Conservation (phyloP, 2,329 filamentous ascomycete species). For the Penicillium sp. region DNA sequence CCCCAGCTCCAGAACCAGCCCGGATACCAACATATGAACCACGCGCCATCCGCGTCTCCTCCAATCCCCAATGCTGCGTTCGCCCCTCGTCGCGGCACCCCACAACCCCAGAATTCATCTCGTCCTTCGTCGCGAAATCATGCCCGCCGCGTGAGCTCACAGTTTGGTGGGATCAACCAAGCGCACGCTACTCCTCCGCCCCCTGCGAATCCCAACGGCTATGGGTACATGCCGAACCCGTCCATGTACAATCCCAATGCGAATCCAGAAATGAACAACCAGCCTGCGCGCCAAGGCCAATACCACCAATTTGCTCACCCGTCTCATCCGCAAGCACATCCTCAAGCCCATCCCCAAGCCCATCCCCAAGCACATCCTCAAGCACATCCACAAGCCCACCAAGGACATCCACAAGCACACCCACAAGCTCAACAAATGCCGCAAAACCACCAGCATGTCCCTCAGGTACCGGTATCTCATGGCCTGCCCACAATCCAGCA, state of each 20-base stretch:
- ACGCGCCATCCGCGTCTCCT: constrained; percentile 83
- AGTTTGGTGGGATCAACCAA: constrained; percentile 60
- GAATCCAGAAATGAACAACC: constrained; percentile 44
- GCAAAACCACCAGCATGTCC: constrained; percentile 35
- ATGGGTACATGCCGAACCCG: constrained; percentile 79
- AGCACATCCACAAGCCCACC: constrained; percentile 37
- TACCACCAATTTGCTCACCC: constrained; percentile 38
- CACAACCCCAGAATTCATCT: constrained; percentile 72
- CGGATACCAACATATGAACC: constrained; percentile 74
- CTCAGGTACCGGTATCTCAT: constrained; percentile 23
- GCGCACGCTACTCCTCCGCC: constrained; percentile 54
- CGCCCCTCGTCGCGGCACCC: constrained; percentile 71
- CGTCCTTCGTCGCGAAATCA: constrained; percentile 77
- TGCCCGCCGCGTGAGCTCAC: constrained; percentile 66
- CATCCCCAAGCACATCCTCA: too few species aligned
- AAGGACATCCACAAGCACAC: constrained; percentile 33
- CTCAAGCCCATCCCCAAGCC: constrained; percentile 37
- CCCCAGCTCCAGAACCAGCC: constrained; percentile 63
- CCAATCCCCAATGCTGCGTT: constrained; percentile 77
- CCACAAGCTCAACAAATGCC: constrained; percentile 36
- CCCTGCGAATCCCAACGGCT: constrained; percentile 64
- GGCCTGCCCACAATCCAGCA: constrained; percentile 39
- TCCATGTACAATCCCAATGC: constrained; percentile 74
- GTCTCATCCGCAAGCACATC: constrained; percentile 32
- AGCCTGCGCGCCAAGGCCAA: constrained; percentile 39